Evolutionary conservation across 768 basidiomycete species (phyloP), one percentile per base, ranked within the genome.

Genomic region (Phaeotremella skinneri): DNA sequence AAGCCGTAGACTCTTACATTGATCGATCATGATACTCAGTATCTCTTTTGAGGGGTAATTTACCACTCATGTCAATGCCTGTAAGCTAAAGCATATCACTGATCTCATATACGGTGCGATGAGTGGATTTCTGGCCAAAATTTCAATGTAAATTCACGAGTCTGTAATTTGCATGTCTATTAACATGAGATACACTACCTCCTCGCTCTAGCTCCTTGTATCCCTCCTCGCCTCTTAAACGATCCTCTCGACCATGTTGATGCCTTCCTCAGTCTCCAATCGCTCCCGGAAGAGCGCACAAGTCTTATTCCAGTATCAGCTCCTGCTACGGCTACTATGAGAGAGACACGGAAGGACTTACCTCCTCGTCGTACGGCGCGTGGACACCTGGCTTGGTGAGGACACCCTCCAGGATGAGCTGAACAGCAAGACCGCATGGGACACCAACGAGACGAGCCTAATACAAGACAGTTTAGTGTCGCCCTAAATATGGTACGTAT

Each of bases 401-500:
- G 45, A 85, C 83, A 63, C 92, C 92, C 68, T 97, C 91, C 48
- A 99, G 81, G 25, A 99, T 84, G 62, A 92, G 82, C 80, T 97
- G 91, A 0, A 86, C 85, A 1, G 96, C 93, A 69, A 97, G 88
- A 63, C 93, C 94, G 72, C 91, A 93, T 0, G 94, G 94, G 13
- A 97, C 76, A 59, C 94, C 94, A 49, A 98, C 94, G 25, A 45
- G 43, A 9, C 43, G 43, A 88, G 87, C 47, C 54, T 64, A 16
- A 4, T 41, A 41, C 13, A 41, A 11, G 49, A 4, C 6, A 50
- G 7, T 47, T 21, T 37, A 17, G 7, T 17, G 17, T 7, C 17
- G 17, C 17, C 7, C 34, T 17, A 37, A 37, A 7, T 37, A 7
- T 37, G 9, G 9, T 17, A 17, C 34, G 34, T 37, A 20, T 55